phyloP scores from a whole-genome alignment of 2,329 filamentous ascomycete species.

The Scortechinia acanthostroma region DNA sequence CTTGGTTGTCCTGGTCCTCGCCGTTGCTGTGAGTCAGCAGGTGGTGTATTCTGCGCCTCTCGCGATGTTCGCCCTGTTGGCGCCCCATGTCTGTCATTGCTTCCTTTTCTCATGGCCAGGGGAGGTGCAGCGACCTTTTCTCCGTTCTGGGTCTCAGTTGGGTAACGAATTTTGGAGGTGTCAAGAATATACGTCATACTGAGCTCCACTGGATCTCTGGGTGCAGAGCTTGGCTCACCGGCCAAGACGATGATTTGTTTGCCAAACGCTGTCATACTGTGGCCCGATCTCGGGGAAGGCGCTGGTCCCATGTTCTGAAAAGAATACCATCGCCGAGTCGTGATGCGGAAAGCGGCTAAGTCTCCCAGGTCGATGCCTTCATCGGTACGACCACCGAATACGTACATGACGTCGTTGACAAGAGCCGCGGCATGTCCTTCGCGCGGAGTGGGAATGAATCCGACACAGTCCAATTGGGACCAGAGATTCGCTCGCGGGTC shows the following conservation, averaged over 20 bases:
- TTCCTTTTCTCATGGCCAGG: conserved; percentile 13
- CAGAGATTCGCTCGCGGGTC: conserved; percentile 78
- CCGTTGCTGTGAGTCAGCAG: neutral
- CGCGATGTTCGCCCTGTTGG: conserved; percentile 9
- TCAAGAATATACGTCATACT: conserved; percentile 87
- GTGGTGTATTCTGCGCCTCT: neutral
- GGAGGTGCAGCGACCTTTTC: conserved; percentile 20
- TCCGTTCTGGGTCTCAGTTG: conserved; percentile 59
- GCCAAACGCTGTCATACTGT: conserved; percentile 93
- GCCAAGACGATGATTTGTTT: conserved; percentile 89
- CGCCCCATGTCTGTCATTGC: conserved; percentile 8
- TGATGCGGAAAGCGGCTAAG: conserved; percentile 70
- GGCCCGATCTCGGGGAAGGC: conserved; percentile 84
- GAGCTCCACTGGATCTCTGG: conserved; percentile 74
- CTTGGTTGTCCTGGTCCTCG: neutral
- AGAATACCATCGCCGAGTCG: conserved; percentile 90
- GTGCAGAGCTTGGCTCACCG: conserved; percentile 85
- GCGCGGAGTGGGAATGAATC: conserved; percentile 86
- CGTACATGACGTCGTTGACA: conserved; percentile 97
- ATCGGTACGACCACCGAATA: conserved; percentile 92
- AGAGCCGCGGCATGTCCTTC: conserved; percentile 91
- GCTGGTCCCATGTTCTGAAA: conserved; percentile 99
- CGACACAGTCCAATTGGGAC: conserved; percentile 88
- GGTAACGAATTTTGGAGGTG: conserved; percentile 92
- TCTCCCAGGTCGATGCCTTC: conserved; percentile 89